Evolutionary conservation across 192 early-diverging fungal genomes (phyloP).

Genomic region (Physocladia obscura): DNA sequence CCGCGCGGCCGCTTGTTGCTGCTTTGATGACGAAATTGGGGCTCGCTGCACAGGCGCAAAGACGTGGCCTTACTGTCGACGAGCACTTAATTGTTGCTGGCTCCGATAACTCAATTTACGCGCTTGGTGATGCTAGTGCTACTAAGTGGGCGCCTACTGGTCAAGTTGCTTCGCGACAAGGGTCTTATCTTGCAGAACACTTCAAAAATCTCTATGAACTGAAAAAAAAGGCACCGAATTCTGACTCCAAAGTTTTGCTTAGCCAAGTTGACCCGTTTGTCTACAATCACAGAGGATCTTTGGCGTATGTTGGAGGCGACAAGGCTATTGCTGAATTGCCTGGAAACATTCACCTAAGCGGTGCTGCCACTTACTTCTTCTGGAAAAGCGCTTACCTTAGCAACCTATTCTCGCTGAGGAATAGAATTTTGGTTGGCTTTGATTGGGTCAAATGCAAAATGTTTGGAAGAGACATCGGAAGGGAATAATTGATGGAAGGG

Average conservation of each 20-base stretch:
- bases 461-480: slow-evolving; percentile 88
- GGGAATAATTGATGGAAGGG: slow-evolving; percentile 83
- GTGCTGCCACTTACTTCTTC: slow-evolving; percentile 51
- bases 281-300: slow-evolving; percentile 71
- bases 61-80: slow-evolving; percentile 72
- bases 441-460: slow-evolving; percentile 90
- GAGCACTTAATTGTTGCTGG: slow-evolving; percentile 71
- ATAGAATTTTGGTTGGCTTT: slow-evolving; percentile 74
- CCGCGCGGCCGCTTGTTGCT: slow-evolving; percentile 62
- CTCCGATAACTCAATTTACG: slow-evolving; percentile 56
- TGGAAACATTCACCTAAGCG: slow-evolving; percentile 46
- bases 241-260: background rate
- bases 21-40: slow-evolving; percentile 65
- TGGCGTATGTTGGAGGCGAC: slow-evolving; percentile 91
- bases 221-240: background rate
- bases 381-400: slow-evolving; percentile 54
- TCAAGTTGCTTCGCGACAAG: slow-evolving; percentile 87
- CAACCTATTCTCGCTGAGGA: slow-evolving; percentile 82
- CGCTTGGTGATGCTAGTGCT: slow-evolving; percentile 72
- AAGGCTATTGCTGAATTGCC: slow-evolving; percentile 94
- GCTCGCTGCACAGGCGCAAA: slow-evolving; percentile 59
- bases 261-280: slow-evolving; percentile 21
- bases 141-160: slow-evolving; percentile 76
- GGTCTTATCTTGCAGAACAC: slow-evolving; percentile 74
- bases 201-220: slow-evolving; percentile 60